Evolutionary conservation across 805 yeast genomes (phyloP), one percentile per base, ranked within the genome.

Genomic region (Kluyveromyces lactis): DNA sequence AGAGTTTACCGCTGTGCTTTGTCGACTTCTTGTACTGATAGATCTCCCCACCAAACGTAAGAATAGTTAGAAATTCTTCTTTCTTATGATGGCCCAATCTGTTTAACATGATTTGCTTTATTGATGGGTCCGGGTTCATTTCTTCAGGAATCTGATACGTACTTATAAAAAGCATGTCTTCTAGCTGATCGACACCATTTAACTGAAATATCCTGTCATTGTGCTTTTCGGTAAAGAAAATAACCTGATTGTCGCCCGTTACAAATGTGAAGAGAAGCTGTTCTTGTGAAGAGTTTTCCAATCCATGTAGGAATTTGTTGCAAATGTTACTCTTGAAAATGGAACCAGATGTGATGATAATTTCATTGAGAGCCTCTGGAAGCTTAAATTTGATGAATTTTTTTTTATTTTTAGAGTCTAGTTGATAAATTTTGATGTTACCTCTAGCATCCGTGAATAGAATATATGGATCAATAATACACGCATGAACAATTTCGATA

Each of bases 31-130:
- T 77, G 56, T 86, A 87, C 37, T 83, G 63, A 26, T 76, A 64
- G 2, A 86, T 64, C 55, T 86, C 92, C 49, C 94, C 95, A 39
- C 94, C 92, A 53, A 79, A 75, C 0, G 95, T 86, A 37, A 86
- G 61, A 6, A 85, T 67, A 0, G 86, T 70, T 42, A 87, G 57
- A 55, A 77, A 77, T 48, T 83, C 87, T 35, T 78, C 80, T 32
- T 71, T 68, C 21, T 54, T 47, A 7, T 62, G 55, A 50, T 81
- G 84, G 4, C 95, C 95, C 23, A 86, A 52, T 33, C 72, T 72
- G 33, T 77, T 72, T 13, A 76, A 61, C 56, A 81, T 71, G 0
- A 81, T 68, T 57, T 83, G 86, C 53, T 82, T 83, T 47, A 82
- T 74, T 30, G 74, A 73, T 2, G 89, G 89, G 63, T 81, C 89